Evolutionary conservation across 2,329 filamentous ascomycete species (phyloP).

Genomic region (Leptographium flavum): DNA sequence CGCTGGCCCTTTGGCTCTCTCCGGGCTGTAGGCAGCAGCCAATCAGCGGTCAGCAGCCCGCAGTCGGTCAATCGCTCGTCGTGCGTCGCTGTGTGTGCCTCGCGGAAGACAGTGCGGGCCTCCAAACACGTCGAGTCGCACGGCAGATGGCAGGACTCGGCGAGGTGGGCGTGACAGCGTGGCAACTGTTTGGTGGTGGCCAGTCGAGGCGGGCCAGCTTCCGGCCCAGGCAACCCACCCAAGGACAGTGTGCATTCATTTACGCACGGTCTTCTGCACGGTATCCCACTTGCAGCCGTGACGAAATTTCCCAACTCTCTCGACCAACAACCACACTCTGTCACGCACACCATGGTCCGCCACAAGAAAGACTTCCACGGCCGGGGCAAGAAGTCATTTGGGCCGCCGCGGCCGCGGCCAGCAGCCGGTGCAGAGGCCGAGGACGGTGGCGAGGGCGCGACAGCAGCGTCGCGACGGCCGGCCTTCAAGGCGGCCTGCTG

Average conservation of each 20-base stretch:
- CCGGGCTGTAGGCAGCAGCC: no score
- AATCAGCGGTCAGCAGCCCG: no score
- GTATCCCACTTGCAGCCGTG: background rate
- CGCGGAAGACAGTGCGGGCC: no score
- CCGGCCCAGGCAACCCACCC: no score
- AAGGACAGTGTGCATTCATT: background rate
- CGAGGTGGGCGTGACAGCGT: background rate
- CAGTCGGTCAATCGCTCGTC: background rate
- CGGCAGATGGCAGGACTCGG: background rate
- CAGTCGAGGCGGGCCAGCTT: background rate
- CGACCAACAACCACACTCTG: background rate
- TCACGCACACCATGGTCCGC: slow-evolving; percentile 56
- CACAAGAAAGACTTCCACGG: slow-evolving; percentile 82
- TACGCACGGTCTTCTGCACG: background rate
- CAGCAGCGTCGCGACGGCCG: slow-evolving; percentile 17
- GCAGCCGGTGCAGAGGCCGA: slow-evolving; percentile 26
- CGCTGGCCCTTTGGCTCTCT: no score
- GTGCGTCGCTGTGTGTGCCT: background rate
- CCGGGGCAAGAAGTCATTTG: slow-evolving; percentile 58
- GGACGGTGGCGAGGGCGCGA: slow-evolving; percentile 16
- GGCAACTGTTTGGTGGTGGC: background rate
- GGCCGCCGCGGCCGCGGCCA: slow-evolving; percentile 37
- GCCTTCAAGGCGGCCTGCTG: slow-evolving; percentile 89
- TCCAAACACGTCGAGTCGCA: no score
- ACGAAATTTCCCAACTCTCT: no score